phyloP scores from a whole-genome alignment of 2,329 filamentous ascomycete species.

The Penicillium freii region DNA sequence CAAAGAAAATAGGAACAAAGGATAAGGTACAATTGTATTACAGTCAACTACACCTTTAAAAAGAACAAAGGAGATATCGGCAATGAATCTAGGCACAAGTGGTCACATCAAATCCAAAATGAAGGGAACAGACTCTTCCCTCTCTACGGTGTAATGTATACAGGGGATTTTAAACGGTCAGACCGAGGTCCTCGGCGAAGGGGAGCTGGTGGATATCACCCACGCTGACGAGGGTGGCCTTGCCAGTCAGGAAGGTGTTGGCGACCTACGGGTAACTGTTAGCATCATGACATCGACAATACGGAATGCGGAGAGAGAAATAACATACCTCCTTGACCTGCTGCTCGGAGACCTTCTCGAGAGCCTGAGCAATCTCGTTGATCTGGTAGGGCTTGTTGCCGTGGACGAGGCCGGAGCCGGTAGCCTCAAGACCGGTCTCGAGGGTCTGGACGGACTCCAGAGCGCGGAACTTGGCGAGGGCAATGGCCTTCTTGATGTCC shows the following conservation, averaged over 20 bases:
- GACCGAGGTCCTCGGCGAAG: conserved; percentile 88
- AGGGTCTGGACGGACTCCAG: conserved; percentile 78
- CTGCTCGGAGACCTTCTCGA: conserved; percentile 78
- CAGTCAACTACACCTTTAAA: conserved; percentile 39
- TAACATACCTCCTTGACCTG: conserved; percentile 78
- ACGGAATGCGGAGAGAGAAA: not conserved
- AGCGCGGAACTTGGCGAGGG: conserved; percentile 88
- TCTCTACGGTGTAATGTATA: conserved; percentile 40
- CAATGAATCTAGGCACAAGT: conserved; percentile 40
- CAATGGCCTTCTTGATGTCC: conserved; percentile 85
- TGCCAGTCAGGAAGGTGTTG: conserved; percentile 81
- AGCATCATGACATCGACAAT: conserved; percentile 9
- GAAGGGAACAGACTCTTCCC: conserved; percentile 30
- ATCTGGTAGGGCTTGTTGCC: conserved; percentile 81
- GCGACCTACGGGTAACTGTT: conserved; percentile 63
- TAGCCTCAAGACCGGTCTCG: conserved; percentile 73
- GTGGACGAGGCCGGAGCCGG: conserved; percentile 79
- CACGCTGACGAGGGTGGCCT: conserved; percentile 83
- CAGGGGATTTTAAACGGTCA: conserved; percentile 72
- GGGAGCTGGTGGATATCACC: conserved; percentile 90
- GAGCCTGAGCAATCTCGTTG: conserved; percentile 71
- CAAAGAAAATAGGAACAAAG: conserved; percentile 14
- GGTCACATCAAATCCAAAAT: conserved; percentile 30
- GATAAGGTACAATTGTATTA: conserved; percentile 43
- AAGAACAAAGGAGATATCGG: conserved; percentile 38